Evolutionary conservation across 768 basidiomycete genomes (phyloP), one percentile per base, ranked within the genome.

Genomic region (Calocybe gangraenosa): DNA sequence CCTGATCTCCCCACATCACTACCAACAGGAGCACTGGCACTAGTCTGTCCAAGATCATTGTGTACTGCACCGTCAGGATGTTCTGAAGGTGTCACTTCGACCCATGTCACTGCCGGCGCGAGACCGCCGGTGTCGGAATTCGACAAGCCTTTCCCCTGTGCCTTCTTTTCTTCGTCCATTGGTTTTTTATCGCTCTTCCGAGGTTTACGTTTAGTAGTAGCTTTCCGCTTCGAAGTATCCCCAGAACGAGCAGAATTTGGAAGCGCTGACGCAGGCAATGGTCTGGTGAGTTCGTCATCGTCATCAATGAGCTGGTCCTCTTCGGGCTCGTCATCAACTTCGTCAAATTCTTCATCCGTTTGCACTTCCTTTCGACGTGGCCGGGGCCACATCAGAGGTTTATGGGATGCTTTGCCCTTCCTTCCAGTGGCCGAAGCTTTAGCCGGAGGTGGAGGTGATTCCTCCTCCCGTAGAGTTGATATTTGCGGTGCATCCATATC

Each of bases 241-340:
- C 55, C 46, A 22, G 61, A 55, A 46, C 60, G 60, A 23, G 55
- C 52, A 34, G 62, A 34, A 20, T 58, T 48, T 4, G 62, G 47
- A 18, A 63, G 60, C 19, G 59, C 48, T 20, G 60, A 52, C 21
- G 57, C 53, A 41, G 66, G 65, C 18, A 66, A 54, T 9, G 65
- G 60, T 44, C 64, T 65, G 47, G 57, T 50, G 17, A 58, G 46
- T 30, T 60, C 57, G 23, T 64, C 64, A 40, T 84, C 82, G 48
- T 87, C 87, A 62, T 90, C 87, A 53, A 88, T 82, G 52, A 89
- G 76, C 54, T 88, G 81, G 67, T 90, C 87, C 65, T 87, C 84
- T 28, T 28, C 25, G 25, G 25, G 25, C 60, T 86, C 79, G 34
- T 82, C 79, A 28, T 86, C 84, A 0, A 76, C 76, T 23, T 85